Conservation (phyloP, 768 basidiomycete species). For the Suillus cothurnatus region DNA sequence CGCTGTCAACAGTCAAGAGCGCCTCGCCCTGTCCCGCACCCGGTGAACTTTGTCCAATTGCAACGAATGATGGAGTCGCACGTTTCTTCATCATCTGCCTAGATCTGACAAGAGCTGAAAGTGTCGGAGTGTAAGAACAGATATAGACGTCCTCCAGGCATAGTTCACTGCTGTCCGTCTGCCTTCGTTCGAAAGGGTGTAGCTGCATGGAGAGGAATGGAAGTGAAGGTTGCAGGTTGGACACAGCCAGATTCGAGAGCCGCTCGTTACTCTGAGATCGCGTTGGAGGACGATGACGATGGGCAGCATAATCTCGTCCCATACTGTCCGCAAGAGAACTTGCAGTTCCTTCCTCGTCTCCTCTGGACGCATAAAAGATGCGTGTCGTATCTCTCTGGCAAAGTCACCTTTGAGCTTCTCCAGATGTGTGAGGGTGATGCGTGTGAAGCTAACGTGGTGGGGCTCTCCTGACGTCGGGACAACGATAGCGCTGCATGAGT, state of each 20-base stretch:
- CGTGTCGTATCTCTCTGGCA: not conserved
- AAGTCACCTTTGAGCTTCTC: not conserved
- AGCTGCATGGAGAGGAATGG: not conserved
- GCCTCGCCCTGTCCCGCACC: not conserved
- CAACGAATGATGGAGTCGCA: not conserved
- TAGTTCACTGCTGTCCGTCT: not conserved
- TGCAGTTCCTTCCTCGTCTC: not conserved
- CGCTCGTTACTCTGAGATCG: not conserved
- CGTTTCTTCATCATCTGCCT: not conserved
- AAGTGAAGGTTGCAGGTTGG: not conserved
- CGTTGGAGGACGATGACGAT: not conserved
- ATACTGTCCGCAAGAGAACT: not conserved
- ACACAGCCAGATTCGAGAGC: not conserved
- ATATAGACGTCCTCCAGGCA: not conserved
- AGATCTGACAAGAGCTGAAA: not conserved
- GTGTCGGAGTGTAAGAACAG: not conserved
- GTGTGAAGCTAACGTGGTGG: not conserved
- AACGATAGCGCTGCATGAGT: not conserved
- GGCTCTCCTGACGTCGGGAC: not conserved
- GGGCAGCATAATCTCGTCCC: not conserved
- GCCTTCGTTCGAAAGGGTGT: not conserved
- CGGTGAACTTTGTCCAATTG: not conserved
- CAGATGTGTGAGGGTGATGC: not conserved
- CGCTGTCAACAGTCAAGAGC: not conserved
- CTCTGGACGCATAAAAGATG: not conserved